Conservation (phyloP, 2,329 filamentous ascomycete species). For the Penicillium sp. region DNA sequence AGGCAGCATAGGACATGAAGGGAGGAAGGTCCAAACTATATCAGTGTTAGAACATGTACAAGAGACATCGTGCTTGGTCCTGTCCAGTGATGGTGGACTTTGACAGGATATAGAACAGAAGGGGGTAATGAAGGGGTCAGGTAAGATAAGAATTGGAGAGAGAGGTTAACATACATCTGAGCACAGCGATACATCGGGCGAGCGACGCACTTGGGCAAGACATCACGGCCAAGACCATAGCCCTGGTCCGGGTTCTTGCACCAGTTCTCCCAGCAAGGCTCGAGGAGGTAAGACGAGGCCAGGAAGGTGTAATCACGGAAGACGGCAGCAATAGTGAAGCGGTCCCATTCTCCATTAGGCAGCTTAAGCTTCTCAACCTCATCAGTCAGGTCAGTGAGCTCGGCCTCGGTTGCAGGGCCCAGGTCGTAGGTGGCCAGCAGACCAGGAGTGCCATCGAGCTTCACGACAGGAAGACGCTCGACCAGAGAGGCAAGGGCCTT, state of each 20-base stretch:
- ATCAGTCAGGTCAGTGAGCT: conserved; percentile 74
- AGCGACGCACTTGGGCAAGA: conserved; percentile 73
- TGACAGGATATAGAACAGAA: background rate
- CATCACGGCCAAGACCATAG: conserved; percentile 76
- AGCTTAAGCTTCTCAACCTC: conserved; percentile 67
- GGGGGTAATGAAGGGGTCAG: background rate
- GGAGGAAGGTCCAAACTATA: conserved; percentile 73
- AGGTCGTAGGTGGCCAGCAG: conserved; percentile 74
- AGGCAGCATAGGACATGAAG: conserved; percentile 81
- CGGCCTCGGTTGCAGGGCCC: conserved; percentile 71
- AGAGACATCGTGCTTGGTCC: background rate
- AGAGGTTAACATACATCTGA: conserved; percentile 68
- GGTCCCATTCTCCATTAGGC: conserved; percentile 60
- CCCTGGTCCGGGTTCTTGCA: conserved; percentile 59
- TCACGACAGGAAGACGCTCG: conserved; percentile 77
- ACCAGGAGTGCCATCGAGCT: conserved; percentile 70
- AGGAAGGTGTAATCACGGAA: conserved; percentile 93
- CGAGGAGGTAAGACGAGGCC: conserved; percentile 83
- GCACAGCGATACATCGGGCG: conserved; percentile 81
- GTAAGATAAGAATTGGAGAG: background rate
- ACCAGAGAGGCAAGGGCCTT: conserved; percentile 70
- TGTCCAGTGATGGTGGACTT: background rate
- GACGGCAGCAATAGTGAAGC: conserved; percentile 78
- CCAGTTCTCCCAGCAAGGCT: conserved; percentile 82
- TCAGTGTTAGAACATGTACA: conserved; percentile 4